These are phyloP conservation scores for Picochlorum sp. DNA, from an alignment of 139 green algal species.

Conservation along the genomic window DNA sequence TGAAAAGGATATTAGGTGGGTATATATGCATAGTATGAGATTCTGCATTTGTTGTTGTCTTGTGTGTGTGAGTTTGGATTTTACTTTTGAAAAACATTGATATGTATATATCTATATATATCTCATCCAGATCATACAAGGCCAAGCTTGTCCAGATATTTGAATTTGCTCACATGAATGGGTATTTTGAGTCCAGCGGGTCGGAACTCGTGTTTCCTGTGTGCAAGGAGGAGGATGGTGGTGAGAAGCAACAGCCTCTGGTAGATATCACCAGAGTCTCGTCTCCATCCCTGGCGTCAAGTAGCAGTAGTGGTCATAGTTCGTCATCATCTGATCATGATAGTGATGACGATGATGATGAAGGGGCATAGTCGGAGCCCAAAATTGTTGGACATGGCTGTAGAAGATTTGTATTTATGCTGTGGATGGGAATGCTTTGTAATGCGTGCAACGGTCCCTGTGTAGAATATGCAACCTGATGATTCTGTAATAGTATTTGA, in stretches of 20 bases:
- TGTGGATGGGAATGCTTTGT: too few species aligned
- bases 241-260: not conserved
- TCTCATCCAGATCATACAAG: not conserved
- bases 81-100: slow-evolving; percentile 49
- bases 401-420: too few species aligned
- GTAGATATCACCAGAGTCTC: too few species aligned
- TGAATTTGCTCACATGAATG: slow-evolving; percentile 3
- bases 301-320: too few species aligned
- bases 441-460: too few species aligned
- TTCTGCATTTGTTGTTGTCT: slow-evolving; percentile 43
- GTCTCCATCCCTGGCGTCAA: too few species aligned
- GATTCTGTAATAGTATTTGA: not conserved
- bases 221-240: not conserved
- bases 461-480: not conserved
- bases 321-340: too few species aligned
- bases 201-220: not conserved
- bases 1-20: slow-evolving; percentile 38
- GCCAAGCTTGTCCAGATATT: not conserved
- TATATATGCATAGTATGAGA: slow-evolving; percentile 14
- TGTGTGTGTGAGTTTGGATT: slow-evolving; percentile 50
- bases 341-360: too few species aligned
- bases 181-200: not conserved
- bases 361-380: too few species aligned
- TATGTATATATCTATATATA: too few species aligned
- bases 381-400: too few species aligned